Conservation (phyloP, 352 stramenopile species). For the Globisporangium rhizosaccharum region DNA sequence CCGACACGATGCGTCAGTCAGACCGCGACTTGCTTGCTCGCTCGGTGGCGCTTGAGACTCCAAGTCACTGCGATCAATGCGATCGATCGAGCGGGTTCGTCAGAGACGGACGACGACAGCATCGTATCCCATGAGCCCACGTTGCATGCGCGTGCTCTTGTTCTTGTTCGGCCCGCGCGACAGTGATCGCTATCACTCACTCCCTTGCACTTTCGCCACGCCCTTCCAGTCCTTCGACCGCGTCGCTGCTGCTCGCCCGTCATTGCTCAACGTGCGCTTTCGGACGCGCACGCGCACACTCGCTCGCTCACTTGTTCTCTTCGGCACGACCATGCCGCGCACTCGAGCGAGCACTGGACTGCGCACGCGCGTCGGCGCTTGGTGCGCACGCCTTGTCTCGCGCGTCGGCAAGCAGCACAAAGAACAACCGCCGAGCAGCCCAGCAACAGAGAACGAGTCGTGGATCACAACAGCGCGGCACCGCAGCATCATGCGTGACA, state of each 20-base stretch:
- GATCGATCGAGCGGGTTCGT: background rate
- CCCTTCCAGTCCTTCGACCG: background rate
- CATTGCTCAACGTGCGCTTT: background rate
- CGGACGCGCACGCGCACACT: background rate
- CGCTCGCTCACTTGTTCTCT: background rate
- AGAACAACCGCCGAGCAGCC: background rate
- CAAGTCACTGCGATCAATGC: background rate
- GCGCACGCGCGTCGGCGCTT: conserved; percentile 7
- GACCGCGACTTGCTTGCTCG: background rate
- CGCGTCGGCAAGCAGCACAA: conserved; percentile 2
- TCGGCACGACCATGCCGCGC: background rate
- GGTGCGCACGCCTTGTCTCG: conserved; percentile 8
- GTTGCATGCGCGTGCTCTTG: background rate
- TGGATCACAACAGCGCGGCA: conserved; percentile 5
- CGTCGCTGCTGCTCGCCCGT: no score
- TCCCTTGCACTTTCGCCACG: background rate
- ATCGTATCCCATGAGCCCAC: background rate
- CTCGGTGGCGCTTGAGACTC: background rate
- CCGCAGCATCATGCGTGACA: background rate
- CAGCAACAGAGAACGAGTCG: conserved; percentile 11
- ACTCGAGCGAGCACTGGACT: background rate
- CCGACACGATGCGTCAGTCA: background rate
- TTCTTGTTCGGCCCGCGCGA: background rate
- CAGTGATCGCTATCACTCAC: background rate
- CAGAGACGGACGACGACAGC: background rate